Percentiles rank a stretch among this genome's conserved stretches.
These are phyloP conservation scores for Diutina rugosa DNA, from an alignment of 1,139 yeast genomes.

Conservation along the genomic window DNA sequence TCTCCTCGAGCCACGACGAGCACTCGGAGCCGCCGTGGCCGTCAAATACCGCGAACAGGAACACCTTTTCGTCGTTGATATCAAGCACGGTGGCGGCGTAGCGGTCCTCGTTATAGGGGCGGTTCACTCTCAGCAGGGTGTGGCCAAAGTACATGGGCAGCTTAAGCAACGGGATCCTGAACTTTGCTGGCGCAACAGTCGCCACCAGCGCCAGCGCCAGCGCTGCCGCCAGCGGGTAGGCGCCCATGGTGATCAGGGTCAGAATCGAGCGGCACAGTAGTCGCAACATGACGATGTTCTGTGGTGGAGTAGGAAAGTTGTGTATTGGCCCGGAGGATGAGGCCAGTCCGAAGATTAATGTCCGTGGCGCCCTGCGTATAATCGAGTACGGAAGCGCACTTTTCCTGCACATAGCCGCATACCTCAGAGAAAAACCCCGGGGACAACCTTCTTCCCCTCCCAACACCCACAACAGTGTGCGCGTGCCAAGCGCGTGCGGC, in stretches of 20 bases:
- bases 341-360: background rate
- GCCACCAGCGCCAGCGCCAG: background rate
- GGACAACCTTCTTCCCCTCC: background rate
- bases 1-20: slow-evolving; percentile 40
- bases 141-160: slow-evolving; percentile 79
- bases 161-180: slow-evolving; percentile 42
- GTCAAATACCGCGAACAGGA: slow-evolving; percentile 70
- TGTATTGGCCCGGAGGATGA: background rate
- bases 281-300: background rate
- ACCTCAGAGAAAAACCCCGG: background rate
- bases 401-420: background rate
- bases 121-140: slow-evolving; percentile 59
- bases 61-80: slow-evolving; percentile 15
- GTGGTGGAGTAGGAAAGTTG: background rate
- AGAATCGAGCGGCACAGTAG: background rate
- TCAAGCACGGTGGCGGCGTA: slow-evolving; percentile 48
- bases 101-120: slow-evolving; percentile 72
- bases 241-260: slow-evolving; percentile 2
- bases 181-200: slow-evolving; percentile 5
- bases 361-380: background rate
- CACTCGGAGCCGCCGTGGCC: slow-evolving; percentile 91
- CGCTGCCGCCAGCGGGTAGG: background rate
- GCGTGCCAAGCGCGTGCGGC: background rate
- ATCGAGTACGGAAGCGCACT: background rate
- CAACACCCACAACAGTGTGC: background rate